These are phyloP conservation scores for Cercospora nicotianae DNA, from an alignment of 2,329 filamentous ascomycete species.

Conservation along the genomic window DNA sequence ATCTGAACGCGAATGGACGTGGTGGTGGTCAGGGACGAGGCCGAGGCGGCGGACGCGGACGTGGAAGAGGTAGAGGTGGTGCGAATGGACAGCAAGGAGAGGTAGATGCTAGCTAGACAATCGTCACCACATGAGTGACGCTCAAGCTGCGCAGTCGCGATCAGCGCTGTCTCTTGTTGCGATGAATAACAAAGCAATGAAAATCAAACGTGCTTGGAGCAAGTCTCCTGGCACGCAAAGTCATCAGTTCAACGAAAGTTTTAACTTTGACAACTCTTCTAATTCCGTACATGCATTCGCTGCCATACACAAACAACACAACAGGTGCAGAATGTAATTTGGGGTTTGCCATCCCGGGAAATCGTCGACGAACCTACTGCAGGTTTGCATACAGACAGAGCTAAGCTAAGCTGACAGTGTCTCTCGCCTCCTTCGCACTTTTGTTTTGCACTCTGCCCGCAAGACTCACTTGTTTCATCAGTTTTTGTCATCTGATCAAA, in stretches of 20 bases:
- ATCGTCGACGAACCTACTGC: too few relatives aligned
- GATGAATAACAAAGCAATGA: background rate
- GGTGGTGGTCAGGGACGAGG: slow-evolving; percentile 29
- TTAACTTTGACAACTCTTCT: too few relatives aligned
- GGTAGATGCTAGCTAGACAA: background rate
- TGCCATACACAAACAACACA: too few relatives aligned
- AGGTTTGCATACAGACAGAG: background rate
- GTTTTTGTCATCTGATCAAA: background rate
- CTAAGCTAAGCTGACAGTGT: background rate
- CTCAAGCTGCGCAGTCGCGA: background rate
- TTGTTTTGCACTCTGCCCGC: background rate
- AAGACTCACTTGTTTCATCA: background rate
- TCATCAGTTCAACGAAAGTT: too few relatives aligned
- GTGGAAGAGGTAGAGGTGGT: slow-evolving; percentile 19
- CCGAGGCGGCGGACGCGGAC: slow-evolving; percentile 27
- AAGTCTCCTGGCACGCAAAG: too few relatives aligned
- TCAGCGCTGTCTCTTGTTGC: background rate
- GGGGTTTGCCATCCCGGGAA: too few relatives aligned
- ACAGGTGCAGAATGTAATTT: too few relatives aligned
- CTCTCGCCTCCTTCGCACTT: background rate
- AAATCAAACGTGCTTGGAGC: background rate
- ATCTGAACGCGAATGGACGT: slow-evolving; percentile 47
- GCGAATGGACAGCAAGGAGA: background rate
- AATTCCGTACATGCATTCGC: too few relatives aligned
- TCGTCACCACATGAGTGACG: background rate